Conservation (phyloP, 805 yeast species). For the Saccharomycopsis javanensis region DNA sequence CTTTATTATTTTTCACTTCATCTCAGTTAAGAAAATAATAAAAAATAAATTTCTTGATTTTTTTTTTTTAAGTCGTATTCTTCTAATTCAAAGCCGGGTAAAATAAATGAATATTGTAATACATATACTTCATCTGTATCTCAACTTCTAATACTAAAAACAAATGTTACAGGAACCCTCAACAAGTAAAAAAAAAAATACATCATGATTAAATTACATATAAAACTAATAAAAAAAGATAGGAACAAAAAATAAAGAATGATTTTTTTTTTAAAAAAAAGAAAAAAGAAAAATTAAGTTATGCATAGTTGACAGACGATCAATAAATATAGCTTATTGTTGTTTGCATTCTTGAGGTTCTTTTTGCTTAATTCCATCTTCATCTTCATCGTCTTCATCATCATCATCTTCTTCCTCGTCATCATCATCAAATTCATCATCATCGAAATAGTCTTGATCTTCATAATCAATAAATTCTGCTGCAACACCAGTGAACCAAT, state of each 20-base stretch:
- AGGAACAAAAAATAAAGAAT: background rate
- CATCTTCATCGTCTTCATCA: slow-evolving; percentile 49
- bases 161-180: background rate
- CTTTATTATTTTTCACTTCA: background rate
- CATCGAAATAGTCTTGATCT: slow-evolving; percentile 39
- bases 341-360: slow-evolving; percentile 75
- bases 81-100: background rate
- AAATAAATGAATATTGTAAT: background rate
- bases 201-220: background rate
- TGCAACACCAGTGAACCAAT: slow-evolving; percentile 98
- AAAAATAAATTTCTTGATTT: background rate
- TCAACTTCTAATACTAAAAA: no score
- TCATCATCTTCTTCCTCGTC: slow-evolving; percentile 56
- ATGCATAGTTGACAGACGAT: no score
- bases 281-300: background rate
- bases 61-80: background rate
- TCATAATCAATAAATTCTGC: slow-evolving; percentile 43
- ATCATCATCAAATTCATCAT: slow-evolving; percentile 52
- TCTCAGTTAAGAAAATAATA: background rate
- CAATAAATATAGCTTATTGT: slow-evolving; percentile 14
- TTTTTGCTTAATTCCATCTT: slow-evolving; percentile 34
- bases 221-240: background rate
- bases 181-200: background rate
- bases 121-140: no score
- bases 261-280: background rate